Percentiles rank a stretch among this genome's conserved stretches.
Conservation (phyloP, 2,329 filamentous ascomycete species). For the Apiospora marii region DNA sequence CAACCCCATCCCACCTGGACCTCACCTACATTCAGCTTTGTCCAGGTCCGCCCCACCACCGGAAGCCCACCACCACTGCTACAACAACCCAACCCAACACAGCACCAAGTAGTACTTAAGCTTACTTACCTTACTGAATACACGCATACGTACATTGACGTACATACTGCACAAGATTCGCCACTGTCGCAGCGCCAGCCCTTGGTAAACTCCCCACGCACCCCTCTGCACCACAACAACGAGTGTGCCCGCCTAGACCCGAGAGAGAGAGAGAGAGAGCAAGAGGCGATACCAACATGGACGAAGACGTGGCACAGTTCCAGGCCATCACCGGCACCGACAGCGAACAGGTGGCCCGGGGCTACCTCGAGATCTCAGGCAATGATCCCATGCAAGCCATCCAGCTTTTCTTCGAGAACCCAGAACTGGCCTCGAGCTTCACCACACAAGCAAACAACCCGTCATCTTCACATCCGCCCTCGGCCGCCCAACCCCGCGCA, state of each 20-base stretch:
- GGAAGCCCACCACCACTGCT: constrained; percentile 2
- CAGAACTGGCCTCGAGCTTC: constrained; percentile 68
- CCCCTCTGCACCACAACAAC: not conserved
- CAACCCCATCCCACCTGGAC: not conserved
- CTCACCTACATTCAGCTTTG: not conserved
- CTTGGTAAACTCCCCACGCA: not conserved
- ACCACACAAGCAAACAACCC: constrained; percentile 43
- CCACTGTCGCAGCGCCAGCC: not conserved
- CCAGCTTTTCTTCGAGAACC: constrained; percentile 88
- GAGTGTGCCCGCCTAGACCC: not conserved
- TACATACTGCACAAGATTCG: not conserved
- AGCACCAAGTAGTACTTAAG: too few relatives aligned
- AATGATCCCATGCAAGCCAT: constrained; percentile 86
- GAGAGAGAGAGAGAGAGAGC: not conserved
- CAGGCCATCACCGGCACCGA: constrained; percentile 78
- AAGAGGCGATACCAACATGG: constrained; percentile 58
- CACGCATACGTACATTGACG: not conserved
- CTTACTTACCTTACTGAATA: not conserved
- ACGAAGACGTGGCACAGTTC: constrained; percentile 79
- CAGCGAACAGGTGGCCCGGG: constrained; percentile 75
- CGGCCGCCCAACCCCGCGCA: constrained; percentile 40
- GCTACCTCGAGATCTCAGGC: constrained; percentile 86
- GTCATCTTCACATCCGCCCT: constrained; percentile 45
- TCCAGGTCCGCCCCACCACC: not conserved
- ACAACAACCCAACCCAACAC: not conserved